Evolutionary conservation across 495 filamentous ascomycete species (phyloP), one percentile per base, ranked within the genome.

Genomic region (Symbiotaphrina buchneri): DNA sequence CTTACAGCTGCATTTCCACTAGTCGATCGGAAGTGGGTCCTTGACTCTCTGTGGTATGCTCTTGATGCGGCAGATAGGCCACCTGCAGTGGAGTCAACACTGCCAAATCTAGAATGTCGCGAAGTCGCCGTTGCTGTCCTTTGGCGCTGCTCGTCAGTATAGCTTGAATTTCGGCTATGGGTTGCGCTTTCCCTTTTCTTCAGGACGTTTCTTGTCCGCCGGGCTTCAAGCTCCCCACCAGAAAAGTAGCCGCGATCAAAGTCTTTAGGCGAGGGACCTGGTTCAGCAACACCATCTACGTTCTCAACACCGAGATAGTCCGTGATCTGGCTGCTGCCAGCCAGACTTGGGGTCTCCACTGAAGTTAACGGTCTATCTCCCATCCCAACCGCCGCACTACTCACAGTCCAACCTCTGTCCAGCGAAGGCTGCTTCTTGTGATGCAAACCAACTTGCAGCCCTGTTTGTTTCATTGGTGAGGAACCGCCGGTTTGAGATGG

Each of bases 211-310:
- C 78, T 65, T 26, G 55, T 60, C 38, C 53, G 58, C 29, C 71
- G 68, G n/a, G 61, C 54, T 35, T 93, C 81, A 5, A 68, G 55
- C 43, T 97, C 87, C 6, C 75, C 73, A 4, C 82, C 80, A 1
- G 87, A 95, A 45, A 93, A 91, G 48, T 95, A 95, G 13, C 83
- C 87, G 15, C 81, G 70, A 41, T 97, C 87, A 14, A 85, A 51
- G 20, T 87, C 83, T 5, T 18, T 21, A 11, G 34, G 26, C 4
- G 34, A 31, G 35, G 13, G 45, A 34, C 14, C 30, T 34, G 3
- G 40, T 38, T 14, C 16, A 29, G 27, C 27, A 15, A 21, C 18
- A 5, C 34, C 25, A 29, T 22, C 11, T 13, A 21, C 11, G 14
- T 4, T 23, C 7, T 27, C 26, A 6, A 3, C 6, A 3, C 32